Percentiles rank a stretch among this genome's conserved stretches.
These are phyloP conservation scores for Neopestalotiopsis rosae DNA, from an alignment of 2,329 filamentous ascomycete species.

Conservation along the genomic window DNA sequence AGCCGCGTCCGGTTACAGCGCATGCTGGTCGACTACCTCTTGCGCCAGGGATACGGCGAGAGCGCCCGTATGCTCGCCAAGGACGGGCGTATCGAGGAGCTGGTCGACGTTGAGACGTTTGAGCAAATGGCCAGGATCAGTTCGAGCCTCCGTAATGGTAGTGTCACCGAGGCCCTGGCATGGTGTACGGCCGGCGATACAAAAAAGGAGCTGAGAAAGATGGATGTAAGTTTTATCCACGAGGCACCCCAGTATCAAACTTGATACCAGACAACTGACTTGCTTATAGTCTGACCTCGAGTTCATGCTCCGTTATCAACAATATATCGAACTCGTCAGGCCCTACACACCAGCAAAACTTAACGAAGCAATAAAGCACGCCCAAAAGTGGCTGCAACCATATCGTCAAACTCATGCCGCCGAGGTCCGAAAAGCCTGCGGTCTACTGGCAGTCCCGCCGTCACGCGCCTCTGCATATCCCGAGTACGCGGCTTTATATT, in stretches of 20 bases:
- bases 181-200: conserved; percentile 85
- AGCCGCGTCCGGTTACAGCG: conserved; percentile 81
- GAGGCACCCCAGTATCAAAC: neutral
- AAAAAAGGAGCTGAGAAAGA: conserved; percentile 88
- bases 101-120: conserved; percentile 91
- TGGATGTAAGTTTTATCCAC: conserved; percentile 63
- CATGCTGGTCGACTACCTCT: conserved; percentile 88
- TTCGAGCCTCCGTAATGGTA: conserved; percentile 71
- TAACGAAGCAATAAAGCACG: conserved; percentile 80
- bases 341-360: conserved; percentile 56
- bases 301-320: conserved; percentile 90
- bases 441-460: conserved; percentile 77
- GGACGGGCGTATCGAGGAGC: conserved; percentile 76
- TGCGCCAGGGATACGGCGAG: conserved; percentile 81
- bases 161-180: conserved; percentile 77
- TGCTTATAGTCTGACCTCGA: conserved; percentile 75
- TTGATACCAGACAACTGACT: conserved; percentile 8
- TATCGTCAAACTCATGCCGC: conserved; percentile 71
- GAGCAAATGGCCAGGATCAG: conserved; percentile 80
- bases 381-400: conserved; percentile 78
- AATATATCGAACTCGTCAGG: conserved; percentile 90
- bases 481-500: conserved; percentile 68
- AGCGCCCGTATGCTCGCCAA: conserved; percentile 77
- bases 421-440: conserved; percentile 76
- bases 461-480: conserved; percentile 48